phyloP scores from a whole-genome alignment of 2,329 filamentous ascomycete species.

The Penicillium sp. region DNA sequence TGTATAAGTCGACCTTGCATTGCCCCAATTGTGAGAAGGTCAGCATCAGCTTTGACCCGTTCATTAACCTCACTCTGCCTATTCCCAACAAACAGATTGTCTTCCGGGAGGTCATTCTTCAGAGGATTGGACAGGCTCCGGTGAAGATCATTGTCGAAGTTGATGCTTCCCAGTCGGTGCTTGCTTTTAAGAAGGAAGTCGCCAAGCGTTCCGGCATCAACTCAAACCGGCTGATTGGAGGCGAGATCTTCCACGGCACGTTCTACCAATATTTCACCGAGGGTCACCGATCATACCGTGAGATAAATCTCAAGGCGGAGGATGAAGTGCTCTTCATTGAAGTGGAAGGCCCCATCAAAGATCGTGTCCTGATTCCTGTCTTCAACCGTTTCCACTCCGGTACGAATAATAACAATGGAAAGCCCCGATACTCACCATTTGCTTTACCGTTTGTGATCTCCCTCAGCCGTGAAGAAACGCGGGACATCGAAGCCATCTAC shows the following conservation, averaged over 20 bases:
- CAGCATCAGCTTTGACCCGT: conserved; percentile 98
- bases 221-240: conserved; percentile 71
- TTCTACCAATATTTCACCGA: conserved; percentile 90
- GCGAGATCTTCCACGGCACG: conserved; percentile 79
- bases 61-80: conserved; percentile 90
- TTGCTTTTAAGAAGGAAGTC: conserved; percentile 54
- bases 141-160: conserved; percentile 77
- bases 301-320: conserved; percentile 50
- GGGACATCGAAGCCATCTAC: conserved; percentile 70
- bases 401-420: conserved; percentile 22
- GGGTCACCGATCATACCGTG: conserved; percentile 63
- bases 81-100: conserved; percentile 85
- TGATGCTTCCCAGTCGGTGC: conserved; percentile 68
- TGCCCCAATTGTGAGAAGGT: conserved; percentile 92
- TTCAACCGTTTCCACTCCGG: conserved; percentile 46
- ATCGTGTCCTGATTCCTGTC: conserved; percentile 53
- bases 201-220: conserved; percentile 56
- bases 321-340: conserved; percentile 67
- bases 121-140: conserved; percentile 73
- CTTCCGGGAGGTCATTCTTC: conserved; percentile 74
- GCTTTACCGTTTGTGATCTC: conserved; percentile 66
- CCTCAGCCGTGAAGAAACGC: conserved; percentile 73
- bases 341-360: conserved; percentile 64
- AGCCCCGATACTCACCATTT: conserved; percentile 38
- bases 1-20: conserved; percentile 97